A percentile compares a stretch with the other conserved stretches of the same genome.
phyloP scores from a whole-genome alignment of 495 filamentous ascomycete genomes.

The Saxophila tyrrhenica region DNA sequence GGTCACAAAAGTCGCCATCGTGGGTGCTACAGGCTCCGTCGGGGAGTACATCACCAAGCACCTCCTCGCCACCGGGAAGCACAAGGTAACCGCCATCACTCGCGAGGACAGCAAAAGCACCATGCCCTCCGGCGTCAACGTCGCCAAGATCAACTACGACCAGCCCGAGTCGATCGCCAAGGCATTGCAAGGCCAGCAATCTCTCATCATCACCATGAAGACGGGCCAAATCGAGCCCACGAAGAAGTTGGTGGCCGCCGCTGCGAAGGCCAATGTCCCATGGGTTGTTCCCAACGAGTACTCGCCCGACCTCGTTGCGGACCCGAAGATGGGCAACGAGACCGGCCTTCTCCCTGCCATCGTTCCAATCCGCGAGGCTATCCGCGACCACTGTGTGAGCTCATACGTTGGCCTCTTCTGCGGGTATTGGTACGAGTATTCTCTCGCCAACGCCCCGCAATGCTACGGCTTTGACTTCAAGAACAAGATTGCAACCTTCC shows the following conservation, averaged over 20 bases:
- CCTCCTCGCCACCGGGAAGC: constrained; percentile 39
- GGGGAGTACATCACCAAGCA: constrained; percentile 44
- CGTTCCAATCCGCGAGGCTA: neutral
- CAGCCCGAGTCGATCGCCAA: constrained; percentile 31
- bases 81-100: constrained; percentile 43
- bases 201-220: constrained; percentile 48
- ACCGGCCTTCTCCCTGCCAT: neutral
- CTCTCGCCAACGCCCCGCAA: constrained; percentile 24
- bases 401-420: constrained; percentile 11
- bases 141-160: constrained; percentile 36
- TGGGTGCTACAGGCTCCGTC: constrained; percentile 36
- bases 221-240: constrained; percentile 33
- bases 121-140: constrained; percentile 32
- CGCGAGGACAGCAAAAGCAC: constrained; percentile 34
- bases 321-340: neutral
- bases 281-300: constrained; percentile 53
- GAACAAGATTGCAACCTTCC: constrained; percentile 31
- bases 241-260: constrained; percentile 41
- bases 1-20: constrained; percentile 20
- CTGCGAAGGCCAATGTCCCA: constrained; percentile 46
- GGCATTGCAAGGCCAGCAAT: constrained; percentile 40
- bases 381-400: neutral
- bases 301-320: neutral
- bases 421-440: constrained; percentile 46
- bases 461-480: constrained; percentile 39